Percentiles rank a stretch among this genome's conserved stretches.
phyloP scores from a whole-genome alignment of 2,329 filamentous ascomycete genomes.

The Thelonectria blattea region DNA sequence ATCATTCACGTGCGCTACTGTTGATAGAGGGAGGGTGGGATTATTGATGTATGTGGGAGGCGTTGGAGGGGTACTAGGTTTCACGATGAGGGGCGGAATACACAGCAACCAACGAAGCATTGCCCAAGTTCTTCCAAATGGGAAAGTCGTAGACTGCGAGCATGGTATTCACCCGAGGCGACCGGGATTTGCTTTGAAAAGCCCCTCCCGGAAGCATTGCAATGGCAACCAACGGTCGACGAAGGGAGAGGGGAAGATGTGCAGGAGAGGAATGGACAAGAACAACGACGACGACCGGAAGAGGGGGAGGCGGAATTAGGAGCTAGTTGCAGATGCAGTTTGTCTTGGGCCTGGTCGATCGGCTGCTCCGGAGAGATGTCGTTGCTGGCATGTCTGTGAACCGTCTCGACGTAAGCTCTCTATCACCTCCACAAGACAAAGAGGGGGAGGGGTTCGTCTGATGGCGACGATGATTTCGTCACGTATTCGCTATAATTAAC shows the following conservation, averaged over 20 bases:
- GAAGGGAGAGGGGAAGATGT: not conserved
- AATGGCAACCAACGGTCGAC: not conserved
- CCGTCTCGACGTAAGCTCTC: too few species aligned
- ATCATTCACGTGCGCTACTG: conserved; percentile 15
- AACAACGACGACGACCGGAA: conserved; percentile 7
- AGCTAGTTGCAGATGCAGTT: conserved; percentile 15
- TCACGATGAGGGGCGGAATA: conserved; percentile 13
- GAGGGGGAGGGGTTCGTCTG: conserved; percentile 3
- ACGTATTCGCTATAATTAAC: not conserved
- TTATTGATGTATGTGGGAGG: conserved; percentile 5
- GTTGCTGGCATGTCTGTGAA: not conserved
- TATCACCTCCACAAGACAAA: conserved; percentile 2
- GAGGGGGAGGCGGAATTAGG: conserved; percentile 11
- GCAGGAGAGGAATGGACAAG: conserved; percentile 4
- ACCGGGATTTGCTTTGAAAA: conserved; percentile 11
- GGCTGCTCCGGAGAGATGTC: conserved; percentile 12
- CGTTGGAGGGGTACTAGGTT: conserved; percentile 11
- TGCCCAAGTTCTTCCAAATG: conserved; percentile 4
- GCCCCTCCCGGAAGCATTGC: not conserved
- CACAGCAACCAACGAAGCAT: conserved; percentile 2
- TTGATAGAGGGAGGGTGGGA: conserved; percentile 9
- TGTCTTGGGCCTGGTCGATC: conserved; percentile 24
- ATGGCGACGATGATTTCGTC: conserved; percentile 4
- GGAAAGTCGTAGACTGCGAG: conserved; percentile 7
- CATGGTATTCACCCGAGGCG: not conserved